These are phyloP conservation scores for Monosporascus sp. DNA, from an alignment of 2,329 filamentous ascomycete genomes.

Conservation along the genomic window DNA sequence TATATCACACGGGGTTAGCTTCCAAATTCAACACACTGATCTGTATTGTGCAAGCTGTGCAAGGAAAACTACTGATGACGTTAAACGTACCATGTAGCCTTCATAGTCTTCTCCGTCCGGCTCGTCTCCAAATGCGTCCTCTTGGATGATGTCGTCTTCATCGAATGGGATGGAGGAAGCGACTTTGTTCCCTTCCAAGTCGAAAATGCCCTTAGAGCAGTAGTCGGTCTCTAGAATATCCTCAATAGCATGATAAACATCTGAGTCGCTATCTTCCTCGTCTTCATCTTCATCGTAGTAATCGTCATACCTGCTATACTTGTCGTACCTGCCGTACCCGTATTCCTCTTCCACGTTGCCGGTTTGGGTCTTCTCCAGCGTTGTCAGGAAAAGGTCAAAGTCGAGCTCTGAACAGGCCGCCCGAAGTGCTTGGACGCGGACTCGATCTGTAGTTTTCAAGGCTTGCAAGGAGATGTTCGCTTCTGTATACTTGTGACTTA, in stretches of 20 bases:
- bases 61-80: too few species aligned
- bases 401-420: slow-evolving; percentile 17
- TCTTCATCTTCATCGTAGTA: slow-evolving; percentile 2
- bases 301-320: neutral
- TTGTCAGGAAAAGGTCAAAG: slow-evolving; percentile 28
- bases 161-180: slow-evolving; percentile 10
- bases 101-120: slow-evolving; percentile 18
- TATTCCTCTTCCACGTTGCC: slow-evolving; percentile 7
- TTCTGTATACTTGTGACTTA: slow-evolving; percentile 31
- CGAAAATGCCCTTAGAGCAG: slow-evolving; percentile 20
- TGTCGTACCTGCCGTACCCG: neutral
- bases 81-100: slow-evolving; percentile 22
- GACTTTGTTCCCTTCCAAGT: slow-evolving; percentile 20
- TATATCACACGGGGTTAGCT: neutral
- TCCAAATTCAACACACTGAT: neutral
- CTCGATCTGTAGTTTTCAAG: slow-evolving; percentile 24
- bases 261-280: slow-evolving; percentile 6
- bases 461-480: slow-evolving; percentile 22
- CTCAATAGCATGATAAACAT: slow-evolving; percentile 8
- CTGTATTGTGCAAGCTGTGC: too few species aligned
- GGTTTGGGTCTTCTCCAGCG: slow-evolving; percentile 24
- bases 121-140: slow-evolving; percentile 12
- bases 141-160: slow-evolving; percentile 16
- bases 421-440: slow-evolving; percentile 19
- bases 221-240: slow-evolving; percentile 6